Percentiles rank a stretch among this genome's conserved stretches.
Conservation (phyloP, 352 stramenopile genomes). For the Globisporangium recalcitrans region DNA sequence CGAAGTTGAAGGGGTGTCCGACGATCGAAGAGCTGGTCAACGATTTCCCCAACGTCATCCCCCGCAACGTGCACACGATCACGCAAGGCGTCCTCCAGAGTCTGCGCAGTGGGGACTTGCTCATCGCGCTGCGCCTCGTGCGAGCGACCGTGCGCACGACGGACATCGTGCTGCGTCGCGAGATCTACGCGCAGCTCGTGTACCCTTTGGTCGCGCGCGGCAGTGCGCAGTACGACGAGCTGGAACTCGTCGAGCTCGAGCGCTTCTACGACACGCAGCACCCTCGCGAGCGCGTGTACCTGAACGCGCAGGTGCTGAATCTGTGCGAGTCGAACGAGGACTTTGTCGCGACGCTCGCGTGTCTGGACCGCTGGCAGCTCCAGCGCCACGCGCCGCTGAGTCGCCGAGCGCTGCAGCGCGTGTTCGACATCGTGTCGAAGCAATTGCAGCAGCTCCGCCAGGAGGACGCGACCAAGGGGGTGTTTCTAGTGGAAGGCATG, state of each 20-base stretch:
- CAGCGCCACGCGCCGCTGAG: slow-evolving; percentile 37
- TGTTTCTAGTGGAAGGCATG: slow-evolving; percentile 37
- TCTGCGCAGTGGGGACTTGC: slow-evolving; percentile 42
- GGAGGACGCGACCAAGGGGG: slow-evolving; percentile 6
- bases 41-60: slow-evolving; percentile 52
- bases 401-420: slow-evolving; percentile 37
- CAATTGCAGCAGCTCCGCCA: slow-evolving; percentile 37
- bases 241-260: slow-evolving; percentile 48
- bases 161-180: slow-evolving; percentile 36
- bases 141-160: slow-evolving; percentile 35
- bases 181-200: slow-evolving; percentile 60
- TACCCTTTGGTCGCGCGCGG: slow-evolving; percentile 50
- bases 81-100: slow-evolving; percentile 44
- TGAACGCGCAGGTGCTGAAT: slow-evolving; percentile 64
- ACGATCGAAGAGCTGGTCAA: slow-evolving; percentile 52
- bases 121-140: slow-evolving; percentile 40
- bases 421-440: slow-evolving; percentile 57
- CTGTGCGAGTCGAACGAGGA: slow-evolving; percentile 64
- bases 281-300: slow-evolving; percentile 23
- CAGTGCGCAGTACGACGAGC: slow-evolving; percentile 26
- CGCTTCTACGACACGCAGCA: slow-evolving; percentile 56
- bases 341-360: slow-evolving; percentile 49
- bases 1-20: slow-evolving; percentile 35
- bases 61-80: slow-evolving; percentile 41
- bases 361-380: slow-evolving; percentile 55